A percentile compares a stretch with the other conserved stretches of the same genome.
Evolutionary conservation across 2,329 filamentous ascomycete species (phyloP).

Genomic region (Podosphaera leucotricha): DNA sequence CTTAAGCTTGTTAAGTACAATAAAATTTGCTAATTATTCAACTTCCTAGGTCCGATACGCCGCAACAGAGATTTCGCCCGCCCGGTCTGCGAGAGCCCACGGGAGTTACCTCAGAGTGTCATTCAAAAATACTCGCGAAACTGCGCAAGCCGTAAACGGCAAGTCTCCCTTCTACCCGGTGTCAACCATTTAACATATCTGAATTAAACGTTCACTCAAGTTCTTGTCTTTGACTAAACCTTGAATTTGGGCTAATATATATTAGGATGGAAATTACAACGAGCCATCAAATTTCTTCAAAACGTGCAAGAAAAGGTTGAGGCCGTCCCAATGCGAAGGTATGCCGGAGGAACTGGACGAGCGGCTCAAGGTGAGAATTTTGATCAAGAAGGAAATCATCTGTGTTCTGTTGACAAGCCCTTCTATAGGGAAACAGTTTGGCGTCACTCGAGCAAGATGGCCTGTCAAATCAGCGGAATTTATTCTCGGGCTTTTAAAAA

Average conservation of each 20-base stretch:
- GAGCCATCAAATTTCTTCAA: constrained; percentile 89
- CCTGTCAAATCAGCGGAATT: constrained; percentile 98
- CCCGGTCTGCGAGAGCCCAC: constrained; percentile 92
- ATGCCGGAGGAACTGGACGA: constrained; percentile 85
- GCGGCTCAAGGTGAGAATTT: constrained; percentile 73
- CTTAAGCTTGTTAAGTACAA: no score
- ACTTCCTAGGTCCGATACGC: constrained; percentile 69
- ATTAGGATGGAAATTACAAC: constrained; percentile 32
- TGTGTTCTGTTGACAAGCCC: background rate
- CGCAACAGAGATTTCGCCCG: constrained; percentile 62
- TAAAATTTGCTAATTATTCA: background rate
- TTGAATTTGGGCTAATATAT: background rate
- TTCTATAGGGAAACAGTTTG: constrained; percentile 79
- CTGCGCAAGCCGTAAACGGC: constrained; percentile 85
- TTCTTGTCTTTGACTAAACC: background rate
- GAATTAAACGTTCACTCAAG: no score
- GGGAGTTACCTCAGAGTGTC: constrained; percentile 97
- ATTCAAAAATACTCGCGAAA: constrained; percentile 99
- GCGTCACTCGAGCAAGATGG: constrained; percentile 96
- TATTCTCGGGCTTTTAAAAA: constrained; percentile 89
- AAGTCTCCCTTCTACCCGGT: background rate
- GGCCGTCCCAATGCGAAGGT: constrained; percentile 95
- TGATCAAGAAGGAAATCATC: background rate
- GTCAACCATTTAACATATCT: no score
- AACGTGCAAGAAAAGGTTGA: constrained; percentile 95